phyloP scores from a whole-genome alignment of 805 yeast species.

The Saccharomycopsis olivae region DNA sequence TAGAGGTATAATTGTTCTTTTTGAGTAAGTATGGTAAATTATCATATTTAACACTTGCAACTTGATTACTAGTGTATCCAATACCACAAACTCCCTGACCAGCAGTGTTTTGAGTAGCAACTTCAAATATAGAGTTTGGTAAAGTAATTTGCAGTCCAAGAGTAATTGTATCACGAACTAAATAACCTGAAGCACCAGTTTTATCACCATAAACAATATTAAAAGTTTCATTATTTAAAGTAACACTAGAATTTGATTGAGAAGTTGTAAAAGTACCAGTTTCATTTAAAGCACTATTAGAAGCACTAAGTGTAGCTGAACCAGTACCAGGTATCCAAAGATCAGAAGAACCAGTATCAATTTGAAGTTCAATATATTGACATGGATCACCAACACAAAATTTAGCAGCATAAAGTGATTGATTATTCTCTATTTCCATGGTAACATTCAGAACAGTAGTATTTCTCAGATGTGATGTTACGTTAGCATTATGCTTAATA shows the following conservation, averaged over 20 bases:
- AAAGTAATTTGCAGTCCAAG: constrained; percentile 6
- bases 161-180: constrained; percentile 2
- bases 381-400: constrained; percentile 12
- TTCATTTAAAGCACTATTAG: not conserved
- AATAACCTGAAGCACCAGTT: constrained; percentile 6
- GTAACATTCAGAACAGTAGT: too few relatives aligned
- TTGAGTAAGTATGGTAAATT: constrained; percentile 14
- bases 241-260: not conserved
- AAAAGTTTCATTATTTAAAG: constrained; percentile 3
- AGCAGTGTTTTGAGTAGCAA: constrained; percentile 13
- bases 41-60: constrained; percentile 1
- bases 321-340: constrained; percentile 7
- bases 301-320: not conserved
- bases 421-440: constrained; percentile 4
- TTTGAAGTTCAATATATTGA: constrained; percentile 5
- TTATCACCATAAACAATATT: constrained; percentile 11
- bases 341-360: constrained; percentile 16
- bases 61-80: constrained; percentile 5
- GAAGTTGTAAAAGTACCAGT: not conserved
- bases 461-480: too few relatives aligned
- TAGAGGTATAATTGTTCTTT: not conserved
- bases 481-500: not conserved
- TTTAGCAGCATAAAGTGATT: constrained; percentile 5
- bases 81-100: constrained; percentile 13
- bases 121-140: constrained; percentile 6